These are phyloP conservation scores for Decorospora gaudefroyi DNA, from an alignment of 2,329 filamentous ascomycete species.

Conservation along the genomic window DNA sequence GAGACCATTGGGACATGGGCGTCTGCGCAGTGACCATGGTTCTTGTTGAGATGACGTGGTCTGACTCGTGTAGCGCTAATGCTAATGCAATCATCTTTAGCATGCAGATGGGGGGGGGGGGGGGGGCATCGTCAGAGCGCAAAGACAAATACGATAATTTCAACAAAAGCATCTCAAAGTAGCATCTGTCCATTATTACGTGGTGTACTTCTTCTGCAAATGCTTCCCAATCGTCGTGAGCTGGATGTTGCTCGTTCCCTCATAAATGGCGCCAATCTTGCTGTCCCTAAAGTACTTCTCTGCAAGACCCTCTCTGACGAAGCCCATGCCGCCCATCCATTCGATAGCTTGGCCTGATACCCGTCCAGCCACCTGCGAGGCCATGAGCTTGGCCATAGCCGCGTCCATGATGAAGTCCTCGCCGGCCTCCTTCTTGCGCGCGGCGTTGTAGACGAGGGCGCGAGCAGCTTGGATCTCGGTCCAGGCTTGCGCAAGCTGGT, in stretches of 20 bases:
- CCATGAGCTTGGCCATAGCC: conserved; percentile 96
- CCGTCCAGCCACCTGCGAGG: conserved; percentile 86
- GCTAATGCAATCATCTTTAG: too few species aligned
- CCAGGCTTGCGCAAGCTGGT: conserved; percentile 95
- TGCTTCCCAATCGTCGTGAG: conserved; percentile 72
- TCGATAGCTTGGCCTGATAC: conserved; percentile 88
- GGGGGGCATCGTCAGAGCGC: neutral
- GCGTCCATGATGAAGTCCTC: conserved; percentile 94
- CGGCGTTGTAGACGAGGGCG: conserved; percentile 91
- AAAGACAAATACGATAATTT: too few species aligned
- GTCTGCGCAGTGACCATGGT: conserved; percentile 2
- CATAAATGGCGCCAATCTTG: conserved; percentile 98
- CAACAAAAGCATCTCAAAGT: too few species aligned
- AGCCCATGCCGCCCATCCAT: conserved; percentile 99
- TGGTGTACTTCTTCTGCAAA: conserved; percentile 70
- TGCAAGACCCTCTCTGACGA: conserved; percentile 91
- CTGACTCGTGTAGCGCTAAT: conserved; percentile 1
- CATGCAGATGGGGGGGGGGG: too few species aligned
- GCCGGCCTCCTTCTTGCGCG: conserved; percentile 96
- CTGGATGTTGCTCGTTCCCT: conserved; percentile 81
- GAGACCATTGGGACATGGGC: conserved; percentile 7
- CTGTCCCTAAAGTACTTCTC: conserved; percentile 98
- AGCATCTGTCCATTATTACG: conserved; percentile 39
- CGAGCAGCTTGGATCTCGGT: conserved; percentile 90
- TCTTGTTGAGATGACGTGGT: neutral